Evolutionary conservation across 306 rosid genomes (phyloP).

Genomic region (Cotoneaster glaucophyllus): DNA sequence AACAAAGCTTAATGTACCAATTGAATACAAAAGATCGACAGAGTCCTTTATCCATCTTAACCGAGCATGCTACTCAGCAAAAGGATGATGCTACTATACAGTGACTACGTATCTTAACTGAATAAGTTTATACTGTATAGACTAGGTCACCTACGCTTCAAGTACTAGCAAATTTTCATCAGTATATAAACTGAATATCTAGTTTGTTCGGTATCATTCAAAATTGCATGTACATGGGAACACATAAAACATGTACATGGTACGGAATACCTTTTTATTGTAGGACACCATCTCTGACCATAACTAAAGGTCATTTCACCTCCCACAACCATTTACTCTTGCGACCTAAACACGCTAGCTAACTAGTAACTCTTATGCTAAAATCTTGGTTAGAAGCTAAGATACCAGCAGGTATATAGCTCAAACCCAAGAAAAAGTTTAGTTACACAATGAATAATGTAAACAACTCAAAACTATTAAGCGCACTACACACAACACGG

Average conservation of each 20-base stretch:
- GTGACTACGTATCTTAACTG: not conserved
- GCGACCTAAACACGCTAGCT: not conserved
- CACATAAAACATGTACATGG: not conserved
- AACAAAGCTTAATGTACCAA: not conserved
- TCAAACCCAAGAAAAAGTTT: not conserved
- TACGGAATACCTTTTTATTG: not conserved
- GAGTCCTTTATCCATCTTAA: not conserved
- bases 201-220: not conserved
- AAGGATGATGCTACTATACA: not conserved
- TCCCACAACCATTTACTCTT: not conserved
- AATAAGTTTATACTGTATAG: not conserved
- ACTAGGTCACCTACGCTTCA: not conserved
- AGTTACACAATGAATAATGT: not conserved
- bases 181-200: not conserved
- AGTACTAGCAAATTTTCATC: not conserved
- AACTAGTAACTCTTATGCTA: not conserved
- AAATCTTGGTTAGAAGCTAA: not conserved
- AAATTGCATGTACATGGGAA: not conserved
- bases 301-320: not conserved
- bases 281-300: not conserved
- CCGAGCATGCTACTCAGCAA: not conserved
- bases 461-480: not conserved
- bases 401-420: not conserved
- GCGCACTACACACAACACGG: not conserved
- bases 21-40: not conserved